These are phyloP conservation scores for Barbarea vulgaris DNA, from an alignment of 345 rosid genomes.

Conservation along the genomic window DNA sequence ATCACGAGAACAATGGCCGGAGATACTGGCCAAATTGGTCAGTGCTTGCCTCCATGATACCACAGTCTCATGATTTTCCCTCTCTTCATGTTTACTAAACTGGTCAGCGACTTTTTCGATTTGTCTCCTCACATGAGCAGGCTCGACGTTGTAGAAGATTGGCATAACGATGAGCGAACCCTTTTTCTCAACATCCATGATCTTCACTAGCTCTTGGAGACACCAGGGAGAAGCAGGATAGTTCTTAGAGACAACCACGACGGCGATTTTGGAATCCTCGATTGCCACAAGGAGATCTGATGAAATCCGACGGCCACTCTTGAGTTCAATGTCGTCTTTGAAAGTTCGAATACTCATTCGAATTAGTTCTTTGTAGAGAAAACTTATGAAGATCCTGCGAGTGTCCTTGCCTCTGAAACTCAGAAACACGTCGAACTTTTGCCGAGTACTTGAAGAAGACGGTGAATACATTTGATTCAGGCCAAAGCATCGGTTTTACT, in stretches of 20 bases:
- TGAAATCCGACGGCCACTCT: constrained; percentile 25
- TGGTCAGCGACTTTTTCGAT: constrained; percentile 17
- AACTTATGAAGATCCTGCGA: constrained; percentile 21
- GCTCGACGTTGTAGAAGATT: constrained; percentile 26
- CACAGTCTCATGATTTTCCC: constrained; percentile 17
- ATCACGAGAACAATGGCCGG: constrained; percentile 20
- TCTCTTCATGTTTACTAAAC: constrained; percentile 25
- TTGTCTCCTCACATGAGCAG: constrained; percentile 23
- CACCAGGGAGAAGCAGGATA: constrained; percentile 27
- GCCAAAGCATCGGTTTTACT: not conserved
- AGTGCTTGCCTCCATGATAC: constrained; percentile 29
- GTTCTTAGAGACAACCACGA: constrained; percentile 15
- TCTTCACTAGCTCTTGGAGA: constrained; percentile 25
- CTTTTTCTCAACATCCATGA: constrained; percentile 1
- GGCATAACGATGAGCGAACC: constrained; percentile 22
- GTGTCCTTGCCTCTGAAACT: constrained; percentile 42
- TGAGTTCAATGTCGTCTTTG: constrained; percentile 30
- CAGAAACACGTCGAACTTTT: constrained; percentile 20
- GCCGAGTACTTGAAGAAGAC: not conserved
- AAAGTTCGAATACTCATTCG: constrained; percentile 14
- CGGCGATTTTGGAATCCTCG: constrained; percentile 15
- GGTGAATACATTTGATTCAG: not conserved
- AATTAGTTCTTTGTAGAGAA: constrained; percentile 11
- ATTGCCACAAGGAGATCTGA: constrained; percentile 18
- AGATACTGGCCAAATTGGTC: constrained; percentile 14